Evolutionary conservation across 495 filamentous ascomycete species (phyloP), one percentile per base, ranked within the genome.

Genomic region (Sordaria brevicollis): DNA sequence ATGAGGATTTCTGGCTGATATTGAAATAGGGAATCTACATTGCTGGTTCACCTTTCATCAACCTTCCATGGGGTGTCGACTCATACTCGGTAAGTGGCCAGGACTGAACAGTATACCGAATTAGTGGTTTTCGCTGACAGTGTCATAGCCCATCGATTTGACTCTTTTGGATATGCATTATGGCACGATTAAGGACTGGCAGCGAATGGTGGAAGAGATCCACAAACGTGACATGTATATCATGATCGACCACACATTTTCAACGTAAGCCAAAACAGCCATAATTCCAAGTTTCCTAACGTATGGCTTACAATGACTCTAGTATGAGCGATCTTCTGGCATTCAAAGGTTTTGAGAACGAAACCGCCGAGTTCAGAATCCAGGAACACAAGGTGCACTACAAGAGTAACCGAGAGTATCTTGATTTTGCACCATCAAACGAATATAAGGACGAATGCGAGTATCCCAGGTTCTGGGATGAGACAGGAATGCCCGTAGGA

Each of bases 191-290:
- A 73, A 84, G 11, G 79, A 82, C 65, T 92, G 90, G 89, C 85
- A 88, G 73, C 76, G 82, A 54, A 84, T 86, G 8, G 87, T 92
- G 39, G 79, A 81, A 5, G 89, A 89, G 65, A 88, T 91, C n/a
- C 89, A 91, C 76, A 78, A 76, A 2, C 83, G 87, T n/a, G 87
- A 85, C 37, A 91, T 92, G 89, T 92, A 91, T 81, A 87, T 91
- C 43, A 80, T 92, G 31, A 80, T 91, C 67, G 90, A 92, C 72
- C 90, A 91, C 72, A 92, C 90, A 1, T 81, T 91, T 72, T 83
- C 89, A 37, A 91, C 89, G 74, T 75, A 66, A 75, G 74, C 72
- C 37, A 36, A 13, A 3, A 25, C 31, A 29, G 1, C 6, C 4
- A n/a, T 25, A 3, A 11, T 5, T 19, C 7, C n/a, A n/a, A 68